Conservation (phyloP, 208 protist species). For the Crithidia expoeki region DNA sequence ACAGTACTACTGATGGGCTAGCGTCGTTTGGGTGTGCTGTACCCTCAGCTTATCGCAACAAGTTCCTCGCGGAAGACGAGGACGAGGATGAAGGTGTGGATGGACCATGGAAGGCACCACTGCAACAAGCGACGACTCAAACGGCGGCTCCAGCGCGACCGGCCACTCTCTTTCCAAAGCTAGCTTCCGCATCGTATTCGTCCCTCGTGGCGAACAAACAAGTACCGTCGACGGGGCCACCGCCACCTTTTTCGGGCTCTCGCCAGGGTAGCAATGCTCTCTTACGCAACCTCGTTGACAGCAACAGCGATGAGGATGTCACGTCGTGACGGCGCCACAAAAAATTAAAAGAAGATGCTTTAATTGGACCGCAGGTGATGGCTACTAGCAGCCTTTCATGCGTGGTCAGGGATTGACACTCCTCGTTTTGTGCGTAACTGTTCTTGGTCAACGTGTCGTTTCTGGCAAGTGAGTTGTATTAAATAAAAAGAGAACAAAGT, state of each 20-base stretch:
- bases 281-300: slow-evolving; percentile 20
- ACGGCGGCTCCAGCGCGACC: neutral
- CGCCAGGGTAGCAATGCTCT: slow-evolving; percentile 4
- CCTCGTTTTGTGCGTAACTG: too few species aligned
- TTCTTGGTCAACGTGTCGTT: too few species aligned
- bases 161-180: neutral
- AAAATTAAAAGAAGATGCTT: neutral
- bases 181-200: neutral
- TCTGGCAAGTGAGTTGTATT: too few species aligned
- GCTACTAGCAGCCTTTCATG: neutral
- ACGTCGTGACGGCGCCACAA: neutral
- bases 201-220: neutral
- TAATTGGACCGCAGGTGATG: too few species aligned
- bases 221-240: neutral
- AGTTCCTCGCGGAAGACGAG: slow-evolving; percentile 25
- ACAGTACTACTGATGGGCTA: too few species aligned
- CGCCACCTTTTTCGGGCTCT: neutral
- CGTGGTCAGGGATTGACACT: too few species aligned
- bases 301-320: slow-evolving; percentile 14
- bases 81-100: slow-evolving; percentile 12
- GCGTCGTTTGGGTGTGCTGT: neutral
- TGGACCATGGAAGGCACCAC: neutral
- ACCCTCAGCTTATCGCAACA: slow-evolving; percentile 8
- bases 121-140: neutral
- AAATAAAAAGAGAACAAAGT: too few species aligned